These are phyloP conservation scores for Corynespora cassiicola DNA, from an alignment of 2,329 filamentous ascomycete genomes.

Conservation along the genomic window DNA sequence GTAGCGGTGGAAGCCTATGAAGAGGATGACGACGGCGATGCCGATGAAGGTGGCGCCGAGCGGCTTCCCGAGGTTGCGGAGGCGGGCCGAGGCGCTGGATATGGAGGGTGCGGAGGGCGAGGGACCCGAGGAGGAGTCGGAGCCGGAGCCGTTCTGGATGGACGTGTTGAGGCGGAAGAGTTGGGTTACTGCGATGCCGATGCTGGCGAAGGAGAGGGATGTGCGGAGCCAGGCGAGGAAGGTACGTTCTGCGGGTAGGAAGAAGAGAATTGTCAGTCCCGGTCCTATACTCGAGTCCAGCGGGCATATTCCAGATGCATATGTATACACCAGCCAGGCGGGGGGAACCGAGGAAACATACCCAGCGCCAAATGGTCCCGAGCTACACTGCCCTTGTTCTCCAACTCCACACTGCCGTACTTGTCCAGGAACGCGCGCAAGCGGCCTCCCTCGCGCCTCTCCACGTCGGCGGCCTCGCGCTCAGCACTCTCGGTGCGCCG, in stretches of 20 bases:
- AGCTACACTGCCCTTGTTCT: slow-evolving; percentile 86
- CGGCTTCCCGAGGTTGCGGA: slow-evolving; percentile 41
- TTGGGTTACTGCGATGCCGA: slow-evolving; percentile 84
- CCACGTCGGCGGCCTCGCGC: slow-evolving; percentile 25
- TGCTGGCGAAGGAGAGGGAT: slow-evolving; percentile 79
- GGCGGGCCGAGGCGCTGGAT: slow-evolving; percentile 11
- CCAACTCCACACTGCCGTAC: slow-evolving; percentile 74
- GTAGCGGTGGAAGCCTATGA: slow-evolving; percentile 80
- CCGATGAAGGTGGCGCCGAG: slow-evolving; percentile 75
- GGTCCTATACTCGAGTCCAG: no score
- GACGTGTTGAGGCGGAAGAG: slow-evolving; percentile 82
- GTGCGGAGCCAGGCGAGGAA: slow-evolving; percentile 87
- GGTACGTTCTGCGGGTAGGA: slow-evolving; percentile 68
- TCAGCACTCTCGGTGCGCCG: slow-evolving; percentile 22
- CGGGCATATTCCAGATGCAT: no score
- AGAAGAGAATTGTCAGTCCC: no score
- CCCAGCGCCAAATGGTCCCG: slow-evolving; percentile 82
- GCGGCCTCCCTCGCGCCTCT: slow-evolving; percentile 50
- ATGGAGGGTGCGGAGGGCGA: slow-evolving; percentile 22
- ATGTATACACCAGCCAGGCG: neutral
- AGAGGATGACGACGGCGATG: slow-evolving; percentile 76
- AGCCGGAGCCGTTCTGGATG: slow-evolving; percentile 39
- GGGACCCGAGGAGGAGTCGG: slow-evolving; percentile 20
- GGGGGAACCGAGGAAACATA: slow-evolving; percentile 49
- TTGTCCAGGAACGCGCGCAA: slow-evolving; percentile 63